These are phyloP conservation scores for Moringa oleifera DNA, from an alignment of 345 rosid genomes.

Conservation along the genomic window DNA sequence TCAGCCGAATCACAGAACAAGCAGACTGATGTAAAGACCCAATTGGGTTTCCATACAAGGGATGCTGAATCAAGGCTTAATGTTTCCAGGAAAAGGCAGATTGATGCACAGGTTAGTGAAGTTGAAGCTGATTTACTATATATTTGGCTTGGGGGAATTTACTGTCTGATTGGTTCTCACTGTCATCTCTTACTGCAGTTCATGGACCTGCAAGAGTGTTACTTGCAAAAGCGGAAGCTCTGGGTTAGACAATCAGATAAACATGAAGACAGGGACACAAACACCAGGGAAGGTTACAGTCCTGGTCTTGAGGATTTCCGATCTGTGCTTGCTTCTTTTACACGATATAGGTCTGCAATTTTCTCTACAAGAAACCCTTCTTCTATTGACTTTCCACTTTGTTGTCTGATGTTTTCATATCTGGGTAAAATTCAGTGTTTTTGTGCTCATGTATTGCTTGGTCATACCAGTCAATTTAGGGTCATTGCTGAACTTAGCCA, in stretches of 20 bases:
- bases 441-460: constrained; percentile 13
- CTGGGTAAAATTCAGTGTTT: background rate
- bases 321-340: constrained; percentile 39
- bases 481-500: constrained; percentile 55
- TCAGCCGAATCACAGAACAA: constrained; percentile 13
- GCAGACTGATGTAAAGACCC: constrained; percentile 30
- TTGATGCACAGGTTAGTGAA: constrained; percentile 39
- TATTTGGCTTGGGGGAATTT: background rate
- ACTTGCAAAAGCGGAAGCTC: constrained; percentile 45
- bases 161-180: background rate
- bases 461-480: constrained; percentile 42
- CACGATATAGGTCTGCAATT: constrained; percentile 44
- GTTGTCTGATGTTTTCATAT: background rate
- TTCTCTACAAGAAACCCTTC: background rate
- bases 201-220: constrained; percentile 49
- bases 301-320: constrained; percentile 48
- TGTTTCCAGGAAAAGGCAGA: constrained; percentile 38
- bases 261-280: constrained; percentile 32
- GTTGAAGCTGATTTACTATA: too few relatives aligned
- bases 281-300: constrained; percentile 33
- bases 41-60: constrained; percentile 32
- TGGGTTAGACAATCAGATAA: constrained; percentile 17
- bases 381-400: background rate
- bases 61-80: constrained; percentile 34
- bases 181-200: constrained; percentile 30